Evolutionary conservation across 2,329 filamentous ascomycete genomes (phyloP), one percentile per base, ranked within the genome.

Genomic region (Aspergillus vadensis): DNA sequence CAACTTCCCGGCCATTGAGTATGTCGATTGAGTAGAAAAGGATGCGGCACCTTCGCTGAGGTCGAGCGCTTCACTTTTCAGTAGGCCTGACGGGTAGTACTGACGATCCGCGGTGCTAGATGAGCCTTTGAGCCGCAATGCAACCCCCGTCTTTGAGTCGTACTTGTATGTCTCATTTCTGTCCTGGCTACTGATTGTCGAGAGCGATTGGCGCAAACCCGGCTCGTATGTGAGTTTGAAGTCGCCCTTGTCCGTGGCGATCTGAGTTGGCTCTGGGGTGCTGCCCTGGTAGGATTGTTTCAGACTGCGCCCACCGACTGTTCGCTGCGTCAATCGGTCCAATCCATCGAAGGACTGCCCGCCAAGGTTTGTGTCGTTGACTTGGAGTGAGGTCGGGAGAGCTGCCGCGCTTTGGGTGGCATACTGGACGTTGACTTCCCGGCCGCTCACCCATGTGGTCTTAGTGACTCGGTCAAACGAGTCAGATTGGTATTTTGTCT

Each of bases 1-100:
- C 15, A 56, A 47, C 21, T 59, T 63, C 5, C 59, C 53, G 6
- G 21, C 50, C 41, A 65, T 59, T 8, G 63, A 62, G 36, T 65
- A 61, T 1, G 17, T 12, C 5, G 23, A 50, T 4, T 57, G 8
- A 0, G 25, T 8, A 8, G 27, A 38, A 25, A 49, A 49, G 15
- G 41, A 12, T 17, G 25, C 21, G 14, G 2, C 5, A 50, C 25
- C 25, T n/a, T 32, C 27, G 27, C 27, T 9, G 27, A 43, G 9
- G 8, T 43, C 39, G n/a, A 43, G n/a, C 3, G 39, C 17, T 43
- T 43, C 39, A n/a, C 17, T 12, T 25, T 10, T 17, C 23, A 30
- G 27, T 30, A 50, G n/a, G 15, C 48, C 10, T 12, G 48, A 50
- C 25, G 48, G 48, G 48, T 36, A 50, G 25, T 50, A 30, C 10